Evolutionary conservation across 73 alveolate species (phyloP).

Genomic region (Tetrahymena borealis): DNA sequence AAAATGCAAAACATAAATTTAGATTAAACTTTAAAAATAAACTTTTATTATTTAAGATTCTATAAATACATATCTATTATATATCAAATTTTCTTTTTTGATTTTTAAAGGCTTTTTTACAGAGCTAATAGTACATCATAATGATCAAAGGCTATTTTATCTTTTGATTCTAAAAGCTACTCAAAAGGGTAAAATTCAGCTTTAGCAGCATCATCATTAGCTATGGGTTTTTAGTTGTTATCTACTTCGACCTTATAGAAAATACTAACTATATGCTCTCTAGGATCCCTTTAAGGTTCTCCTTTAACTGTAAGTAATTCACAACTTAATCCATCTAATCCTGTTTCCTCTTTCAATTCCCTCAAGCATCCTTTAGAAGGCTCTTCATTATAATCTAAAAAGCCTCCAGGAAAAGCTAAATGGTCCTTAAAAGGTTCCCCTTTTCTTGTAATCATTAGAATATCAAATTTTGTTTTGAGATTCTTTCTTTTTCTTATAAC

Average conservation of each 20-base stretch:
- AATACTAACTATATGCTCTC: slow-evolving; percentile 93
- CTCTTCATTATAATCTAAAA: slow-evolving; percentile 95
- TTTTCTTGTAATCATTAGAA: slow-evolving; percentile 84
- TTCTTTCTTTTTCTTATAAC: not conserved
- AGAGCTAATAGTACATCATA: slow-evolving; percentile 15
- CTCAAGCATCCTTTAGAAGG: slow-evolving; percentile 88
- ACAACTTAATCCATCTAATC: slow-evolving; percentile 74
- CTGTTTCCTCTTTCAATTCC: slow-evolving; percentile 94
- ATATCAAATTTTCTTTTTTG: not conserved
- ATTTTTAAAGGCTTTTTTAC: not conserved
- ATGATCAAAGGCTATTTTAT: slow-evolving; percentile 66
- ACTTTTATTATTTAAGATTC: too few relatives aligned
- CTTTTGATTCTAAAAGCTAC: slow-evolving; percentile 48
- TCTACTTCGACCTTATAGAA: slow-evolving; percentile 79
- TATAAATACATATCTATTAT: too few relatives aligned
- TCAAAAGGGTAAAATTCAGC: slow-evolving; percentile 83
- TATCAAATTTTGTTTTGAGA: slow-evolving; percentile 8
- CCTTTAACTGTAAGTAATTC: slow-evolving; percentile 93
- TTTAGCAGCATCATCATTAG: slow-evolving; percentile 97
- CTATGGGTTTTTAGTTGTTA: slow-evolving; percentile 72
- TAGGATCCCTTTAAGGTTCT: slow-evolving; percentile 94
- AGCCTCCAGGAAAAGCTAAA: slow-evolving; percentile 98
- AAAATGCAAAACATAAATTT: too few relatives aligned
- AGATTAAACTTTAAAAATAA: too few relatives aligned
- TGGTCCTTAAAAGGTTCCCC: slow-evolving; percentile 75